These are phyloP conservation scores for Byssochlamys sp. DNA, from an alignment of 2,329 filamentous ascomycete genomes.

Conservation along the genomic window DNA sequence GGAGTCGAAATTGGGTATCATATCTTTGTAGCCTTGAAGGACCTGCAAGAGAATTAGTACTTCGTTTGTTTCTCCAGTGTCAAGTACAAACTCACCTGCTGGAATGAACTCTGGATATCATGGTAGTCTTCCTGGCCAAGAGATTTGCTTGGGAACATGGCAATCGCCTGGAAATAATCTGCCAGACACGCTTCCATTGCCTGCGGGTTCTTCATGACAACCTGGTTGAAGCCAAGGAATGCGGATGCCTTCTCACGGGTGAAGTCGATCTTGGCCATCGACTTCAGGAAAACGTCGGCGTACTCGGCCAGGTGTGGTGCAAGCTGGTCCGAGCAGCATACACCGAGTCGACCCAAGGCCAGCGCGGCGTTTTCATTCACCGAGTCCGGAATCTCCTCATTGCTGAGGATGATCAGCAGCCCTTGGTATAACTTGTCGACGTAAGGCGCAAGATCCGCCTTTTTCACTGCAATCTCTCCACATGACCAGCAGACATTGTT, in stretches of 20 bases:
- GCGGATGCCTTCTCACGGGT: slow-evolving; percentile 92
- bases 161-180: slow-evolving; percentile 75
- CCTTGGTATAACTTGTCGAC: slow-evolving; percentile 67
- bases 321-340: slow-evolving; percentile 65
- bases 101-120: slow-evolving; percentile 62
- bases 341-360: slow-evolving; percentile 75
- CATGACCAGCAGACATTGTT: slow-evolving; percentile 98
- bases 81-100: slow-evolving; percentile 50
- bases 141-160: slow-evolving; percentile 55
- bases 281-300: slow-evolving; percentile 68
- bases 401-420: slow-evolving; percentile 72
- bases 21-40: slow-evolving; percentile 38
- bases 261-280: slow-evolving; percentile 74
- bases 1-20: slow-evolving; percentile 40
- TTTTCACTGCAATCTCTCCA: slow-evolving; percentile 80
- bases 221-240: slow-evolving; percentile 77
- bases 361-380: slow-evolving; percentile 91
- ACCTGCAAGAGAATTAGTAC: slow-evolving; percentile 19
- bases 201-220: slow-evolving; percentile 77
- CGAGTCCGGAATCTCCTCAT: slow-evolving; percentile 73
- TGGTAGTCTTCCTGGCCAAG: slow-evolving; percentile 50
- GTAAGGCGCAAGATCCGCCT: slow-evolving; percentile 63
- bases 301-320: slow-evolving; percentile 71
- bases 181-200: slow-evolving; percentile 80
- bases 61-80: not conserved